A percentile compares a stretch with the other conserved stretches of the same genome.
Evolutionary conservation across 2,329 filamentous ascomycete species (phyloP).

Genomic region (Thermothelomyces thermophilus): DNA sequence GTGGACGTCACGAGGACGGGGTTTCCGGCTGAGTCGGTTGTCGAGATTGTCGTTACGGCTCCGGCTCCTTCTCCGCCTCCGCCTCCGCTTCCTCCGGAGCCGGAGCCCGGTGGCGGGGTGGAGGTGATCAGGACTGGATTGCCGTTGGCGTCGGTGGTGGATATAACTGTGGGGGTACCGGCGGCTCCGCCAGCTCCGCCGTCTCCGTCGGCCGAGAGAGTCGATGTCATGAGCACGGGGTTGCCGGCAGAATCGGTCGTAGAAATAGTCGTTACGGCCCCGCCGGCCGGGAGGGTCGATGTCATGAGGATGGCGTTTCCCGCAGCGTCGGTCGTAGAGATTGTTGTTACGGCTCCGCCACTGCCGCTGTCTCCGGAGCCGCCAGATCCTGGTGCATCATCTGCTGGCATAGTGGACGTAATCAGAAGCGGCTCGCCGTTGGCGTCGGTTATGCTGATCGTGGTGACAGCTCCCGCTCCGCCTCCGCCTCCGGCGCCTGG

Average conservation of each 20-base stretch:
- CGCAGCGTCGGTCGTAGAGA: conserved; percentile 10
- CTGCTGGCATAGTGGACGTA: conserved; percentile 5
- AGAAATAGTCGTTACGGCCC: background rate
- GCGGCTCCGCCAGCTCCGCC: background rate
- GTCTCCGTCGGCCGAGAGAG: background rate
- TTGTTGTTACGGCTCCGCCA: background rate
- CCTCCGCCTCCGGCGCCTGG: background rate
- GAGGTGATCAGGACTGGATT: background rate
- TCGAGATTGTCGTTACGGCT: background rate
- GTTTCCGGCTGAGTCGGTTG: conserved; percentile 1
- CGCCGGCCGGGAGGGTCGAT: background rate
- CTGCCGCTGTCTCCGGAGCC: background rate
- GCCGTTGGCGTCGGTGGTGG: background rate
- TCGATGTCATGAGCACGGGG: conserved; percentile 10
- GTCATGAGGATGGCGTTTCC: conserved; percentile 12
- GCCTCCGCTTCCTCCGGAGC: background rate
- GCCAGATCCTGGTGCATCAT: background rate
- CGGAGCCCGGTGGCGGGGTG: background rate
- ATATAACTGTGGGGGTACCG: background rate
- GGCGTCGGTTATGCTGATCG: conserved; percentile 13
- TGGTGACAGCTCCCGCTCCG: conserved; percentile 4
- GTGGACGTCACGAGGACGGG: background rate
- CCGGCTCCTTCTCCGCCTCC: background rate
- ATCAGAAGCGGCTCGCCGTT: conserved; percentile 11
- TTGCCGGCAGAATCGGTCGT: conserved; percentile 14